Evolutionary conservation across 768 basidiomycete species (phyloP).

Genomic region (Boletus edulis): DNA sequence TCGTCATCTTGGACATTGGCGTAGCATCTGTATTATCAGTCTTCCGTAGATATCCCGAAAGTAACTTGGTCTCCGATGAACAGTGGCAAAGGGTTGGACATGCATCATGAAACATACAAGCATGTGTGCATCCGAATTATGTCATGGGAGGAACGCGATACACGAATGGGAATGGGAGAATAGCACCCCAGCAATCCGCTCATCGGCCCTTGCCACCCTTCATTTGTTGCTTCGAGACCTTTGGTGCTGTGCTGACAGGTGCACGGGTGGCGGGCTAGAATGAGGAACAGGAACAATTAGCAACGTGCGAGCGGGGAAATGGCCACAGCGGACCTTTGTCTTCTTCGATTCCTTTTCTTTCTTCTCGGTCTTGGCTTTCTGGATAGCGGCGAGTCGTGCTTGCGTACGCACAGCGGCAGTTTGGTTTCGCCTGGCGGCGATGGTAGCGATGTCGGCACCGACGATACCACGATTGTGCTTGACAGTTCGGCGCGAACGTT

Average conservation of each 20-base stretch:
- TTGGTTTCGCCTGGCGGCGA: conserved; percentile 92
- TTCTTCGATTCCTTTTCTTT: conserved; percentile 95
- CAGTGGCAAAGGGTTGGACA: not conserved
- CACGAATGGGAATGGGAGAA: conserved; percentile 8
- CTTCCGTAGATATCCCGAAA: not conserved
- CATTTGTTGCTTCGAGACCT: conserved; percentile 94
- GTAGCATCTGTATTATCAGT: conserved; percentile 17
- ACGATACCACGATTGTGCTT: conserved; percentile 99
- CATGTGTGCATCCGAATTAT: conserved; percentile 16
- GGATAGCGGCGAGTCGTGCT: conserved; percentile 79
- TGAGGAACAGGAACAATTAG: conserved; percentile 3
- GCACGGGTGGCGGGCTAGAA: conserved; percentile 52
- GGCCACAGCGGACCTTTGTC: conserved; percentile 52
- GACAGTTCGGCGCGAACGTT: conserved; percentile 93
- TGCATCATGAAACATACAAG: conserved; percentile 5
- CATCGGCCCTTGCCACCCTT: conserved; percentile 85
- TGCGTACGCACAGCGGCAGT: conserved; percentile 80
- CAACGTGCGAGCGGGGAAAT: not conserved
- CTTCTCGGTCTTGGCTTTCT: conserved; percentile 96
- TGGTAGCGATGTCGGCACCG: conserved; percentile 90
- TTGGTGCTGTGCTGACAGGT: conserved; percentile 60
- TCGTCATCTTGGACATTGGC: conserved; percentile 9
- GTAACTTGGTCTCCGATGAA: not conserved
- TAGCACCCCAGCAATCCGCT: conserved; percentile 21
- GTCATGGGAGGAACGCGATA: conserved; percentile 25